These are phyloP conservation scores for Domatiomyces globalis DNA, from an alignment of 2,329 filamentous ascomycete species.

Conservation along the genomic window DNA sequence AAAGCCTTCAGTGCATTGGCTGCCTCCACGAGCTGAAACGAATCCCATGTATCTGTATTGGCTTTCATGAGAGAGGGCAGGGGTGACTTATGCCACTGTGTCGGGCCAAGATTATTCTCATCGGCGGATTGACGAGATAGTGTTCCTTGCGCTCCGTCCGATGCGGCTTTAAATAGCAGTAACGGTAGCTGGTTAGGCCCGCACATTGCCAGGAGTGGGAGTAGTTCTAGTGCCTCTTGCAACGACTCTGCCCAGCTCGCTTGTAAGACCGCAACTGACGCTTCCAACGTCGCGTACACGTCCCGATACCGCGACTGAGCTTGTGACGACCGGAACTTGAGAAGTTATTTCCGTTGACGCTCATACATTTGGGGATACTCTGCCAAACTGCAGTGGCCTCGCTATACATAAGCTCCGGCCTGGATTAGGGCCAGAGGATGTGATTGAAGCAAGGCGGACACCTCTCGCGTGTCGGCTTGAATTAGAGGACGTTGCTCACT, in stretches of 20 bases:
- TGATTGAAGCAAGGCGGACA: constrained; percentile 7
- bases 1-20: constrained; percentile 20
- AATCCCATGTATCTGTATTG: constrained; percentile 19
- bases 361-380: constrained; percentile 18
- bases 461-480: constrained; percentile 3
- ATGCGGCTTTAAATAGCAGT: constrained; percentile 22
- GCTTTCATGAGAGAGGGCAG: constrained; percentile 13
- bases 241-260: background rate
- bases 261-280: constrained; percentile 20
- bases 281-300: constrained; percentile 27
- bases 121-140: background rate
- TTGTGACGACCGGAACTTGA: constrained; percentile 19
- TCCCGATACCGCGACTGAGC: constrained; percentile 23
- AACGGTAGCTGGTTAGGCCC: constrained; percentile 19
- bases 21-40: constrained; percentile 19
- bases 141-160: constrained; percentile 9
- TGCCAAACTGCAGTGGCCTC: constrained; percentile 17
- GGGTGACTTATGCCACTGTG: constrained; percentile 10
- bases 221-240: constrained; percentile 20
- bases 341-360: constrained; percentile 18
- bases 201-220: constrained; percentile 21
- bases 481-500: background rate
- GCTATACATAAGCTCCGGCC: constrained; percentile 19
- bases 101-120: constrained; percentile 3
- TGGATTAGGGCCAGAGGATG: constrained; percentile 14